Evolutionary conservation across 495 filamentous ascomycete species (phyloP), one percentile per base, ranked within the genome.

Genomic region (Amniculicola lignicola): DNA sequence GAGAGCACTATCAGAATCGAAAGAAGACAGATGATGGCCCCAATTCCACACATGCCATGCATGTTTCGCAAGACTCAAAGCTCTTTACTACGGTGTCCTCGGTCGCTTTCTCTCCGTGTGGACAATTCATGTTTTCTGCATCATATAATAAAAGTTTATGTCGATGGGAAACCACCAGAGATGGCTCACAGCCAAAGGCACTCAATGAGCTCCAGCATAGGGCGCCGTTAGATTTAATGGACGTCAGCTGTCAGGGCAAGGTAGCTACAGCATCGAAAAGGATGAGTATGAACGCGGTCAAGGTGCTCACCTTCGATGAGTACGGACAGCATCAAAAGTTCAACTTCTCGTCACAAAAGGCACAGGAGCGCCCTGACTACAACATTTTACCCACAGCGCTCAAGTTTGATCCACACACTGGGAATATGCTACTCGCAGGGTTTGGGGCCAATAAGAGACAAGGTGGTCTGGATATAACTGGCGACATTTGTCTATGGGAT

Each of bases 111-210:
- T 84, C 83, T 27, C 64, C 73, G 0, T 62, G 65, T 28, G 79
- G 78, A 18, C 66, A 76, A 3, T 71, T 71, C 3, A 75, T 90
- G 0, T 95, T 84, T 57, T 90, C 90, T 0, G 85, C 84, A 0
- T 87, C 89, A 22, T 94, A 88, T 61, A 93, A 98, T 57, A 72
- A 80, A 5, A 86, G 81, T 0, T 84, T 93, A 19, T 89, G 90
- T 49, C 68, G 89, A 7, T 97, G 90, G 88, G 72, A 80, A 48
- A 71, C n/a, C 25, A 3, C 25, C 57, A 16, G 60, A 70, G 38
- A 67, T 65, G 25, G 33, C 65, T 19, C 64, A 66, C 64, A 1
- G 62, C 54, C 56, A 1, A 49, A 18, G 78, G 73, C 48, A 44
- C 74, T 75, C 75, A 33, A 82, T 77, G 1, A n/a, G 4, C 77